Base-by-base conservation (phyloP, 2,329 filamentous ascomycete genomes). In the Fusarium compactum region DNA sequence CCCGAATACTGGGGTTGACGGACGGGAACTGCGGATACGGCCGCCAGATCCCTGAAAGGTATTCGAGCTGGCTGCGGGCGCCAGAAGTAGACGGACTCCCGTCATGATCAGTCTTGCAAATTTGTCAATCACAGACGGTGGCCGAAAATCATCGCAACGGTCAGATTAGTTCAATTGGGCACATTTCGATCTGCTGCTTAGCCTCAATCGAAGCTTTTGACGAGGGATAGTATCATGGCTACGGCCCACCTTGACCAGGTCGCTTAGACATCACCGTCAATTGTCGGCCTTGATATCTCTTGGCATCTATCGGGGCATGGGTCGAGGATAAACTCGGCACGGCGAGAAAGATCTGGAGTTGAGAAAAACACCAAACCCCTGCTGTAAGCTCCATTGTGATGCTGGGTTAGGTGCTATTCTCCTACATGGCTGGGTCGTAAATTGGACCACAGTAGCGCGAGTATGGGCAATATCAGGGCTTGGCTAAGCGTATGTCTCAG, bases 21-120 rank as follows among this genome's bases (percentile, higher is more conserved):
- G 65, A 71, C 61, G 65, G 69, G 69, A 70, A 70, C 67, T 70
- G 67, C 68, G 68, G 68, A 69, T 71, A 58, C 65, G 55, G 61
- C 69, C 69, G 69, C 58, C 65, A 27, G 56, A 57, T 62, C 53
- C 55, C 51, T 61, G 68, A 69, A 43, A 32, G 52, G 30, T 40
- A 44, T 69, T 69, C 48, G 52, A 38, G 25, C 30, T 58, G 52
- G 34, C 53, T 56, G 60, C 45, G 48, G 59, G 44, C 40, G 32
- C 51, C 52, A 27, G 63, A 48, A 65, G 56, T 58, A 54, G 38
- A 54, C 58, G 55, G 46, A 20, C 50, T 52, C 32, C 34, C n/a
- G 30, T 52, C 32, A 15, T 25, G 32, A 41, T 27, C 38, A n/a
- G 34, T 38, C 34, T 38, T n/a, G 34, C 34, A 38, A 29, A 27